Percentiles rank a stretch among this genome's conserved stretches.
Conservation (phyloP, 106 monocot genomes). For the Vanilla planifolia region DNA sequence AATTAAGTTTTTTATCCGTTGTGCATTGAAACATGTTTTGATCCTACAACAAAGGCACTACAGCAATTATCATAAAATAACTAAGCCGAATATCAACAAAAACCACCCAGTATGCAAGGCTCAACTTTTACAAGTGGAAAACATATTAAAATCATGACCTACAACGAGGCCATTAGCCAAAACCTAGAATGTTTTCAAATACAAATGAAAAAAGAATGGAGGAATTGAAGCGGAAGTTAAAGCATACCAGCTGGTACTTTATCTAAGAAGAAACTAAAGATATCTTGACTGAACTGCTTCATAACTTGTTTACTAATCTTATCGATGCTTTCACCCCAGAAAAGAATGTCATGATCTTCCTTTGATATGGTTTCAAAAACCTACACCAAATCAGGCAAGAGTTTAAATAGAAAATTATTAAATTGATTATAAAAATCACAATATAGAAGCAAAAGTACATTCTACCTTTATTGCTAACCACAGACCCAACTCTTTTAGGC, state of each 20-base stretch:
- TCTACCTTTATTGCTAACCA: constrained; percentile 49
- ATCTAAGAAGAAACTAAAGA: constrained; percentile 18
- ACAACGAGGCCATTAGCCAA: no score
- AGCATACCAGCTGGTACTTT: constrained; percentile 31
- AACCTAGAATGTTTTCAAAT: no score
- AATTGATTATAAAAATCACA: background rate
- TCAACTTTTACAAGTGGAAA: no score
- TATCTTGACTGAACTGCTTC: constrained; percentile 37
- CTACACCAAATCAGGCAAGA: constrained; percentile 17
- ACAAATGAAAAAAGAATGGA: no score
- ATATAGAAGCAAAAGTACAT: background rate
- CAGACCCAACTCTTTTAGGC: constrained; percentile 42
- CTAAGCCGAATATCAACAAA: no score
- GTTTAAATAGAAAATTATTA: background rate
- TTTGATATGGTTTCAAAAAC: constrained; percentile 42
- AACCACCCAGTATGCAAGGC: no score
- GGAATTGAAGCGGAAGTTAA: background rate
- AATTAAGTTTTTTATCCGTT: no score
- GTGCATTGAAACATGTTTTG: no score
- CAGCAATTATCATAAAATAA: no score
- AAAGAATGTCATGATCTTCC: constrained; percentile 24
- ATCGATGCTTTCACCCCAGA: constrained; percentile 47
- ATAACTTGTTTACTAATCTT: constrained; percentile 16
- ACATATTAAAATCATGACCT: no score
- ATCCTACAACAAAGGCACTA: no score